Conservation (phyloP, 805 yeast species). For the Clavispora carvajalis region DNA sequence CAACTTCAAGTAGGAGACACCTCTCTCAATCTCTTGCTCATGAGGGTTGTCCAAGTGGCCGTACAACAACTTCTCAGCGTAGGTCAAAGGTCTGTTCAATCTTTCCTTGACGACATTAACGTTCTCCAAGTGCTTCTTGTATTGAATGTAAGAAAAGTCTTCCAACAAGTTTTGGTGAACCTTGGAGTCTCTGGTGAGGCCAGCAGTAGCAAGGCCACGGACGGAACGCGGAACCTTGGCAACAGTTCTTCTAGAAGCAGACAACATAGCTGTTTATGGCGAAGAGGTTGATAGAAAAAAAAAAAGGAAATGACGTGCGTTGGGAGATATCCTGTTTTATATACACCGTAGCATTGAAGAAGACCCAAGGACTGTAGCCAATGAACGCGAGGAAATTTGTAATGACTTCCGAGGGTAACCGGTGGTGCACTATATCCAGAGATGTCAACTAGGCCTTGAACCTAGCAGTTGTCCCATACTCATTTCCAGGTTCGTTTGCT, state of each 20-base stretch:
- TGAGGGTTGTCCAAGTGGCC: conserved; percentile 94
- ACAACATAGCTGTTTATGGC: conserved; percentile 28
- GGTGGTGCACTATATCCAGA: not conserved
- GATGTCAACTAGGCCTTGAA: too few species aligned
- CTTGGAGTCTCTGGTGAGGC: conserved; percentile 18
- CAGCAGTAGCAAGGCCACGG: conserved; percentile 19
- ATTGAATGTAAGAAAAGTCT: conserved; percentile 79
- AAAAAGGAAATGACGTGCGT: conserved; percentile 1
- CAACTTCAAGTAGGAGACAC: conserved; percentile 84
- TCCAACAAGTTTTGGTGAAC: conserved; percentile 69
- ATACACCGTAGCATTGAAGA: conserved; percentile 12
- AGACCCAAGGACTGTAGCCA: conserved; percentile 15
- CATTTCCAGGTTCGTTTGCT: too few species aligned
- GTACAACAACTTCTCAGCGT: conserved; percentile 92
- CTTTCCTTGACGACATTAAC: conserved; percentile 79
- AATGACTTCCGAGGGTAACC: conserved; percentile 15
- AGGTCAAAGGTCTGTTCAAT: conserved; percentile 83
- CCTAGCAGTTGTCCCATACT: too few species aligned
- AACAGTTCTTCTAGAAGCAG: conserved; percentile 35
- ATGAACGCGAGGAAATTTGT: conserved; percentile 20
- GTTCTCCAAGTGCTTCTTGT: conserved; percentile 86
- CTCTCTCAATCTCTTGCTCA: conserved; percentile 78
- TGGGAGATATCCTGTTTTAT: conserved; percentile 7
- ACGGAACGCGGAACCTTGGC: conserved; percentile 17
- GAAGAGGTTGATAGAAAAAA: conserved; percentile 3